Conservation (phyloP, 495 filamentous ascomycete species). For the Baudoinia panamericana region DNA sequence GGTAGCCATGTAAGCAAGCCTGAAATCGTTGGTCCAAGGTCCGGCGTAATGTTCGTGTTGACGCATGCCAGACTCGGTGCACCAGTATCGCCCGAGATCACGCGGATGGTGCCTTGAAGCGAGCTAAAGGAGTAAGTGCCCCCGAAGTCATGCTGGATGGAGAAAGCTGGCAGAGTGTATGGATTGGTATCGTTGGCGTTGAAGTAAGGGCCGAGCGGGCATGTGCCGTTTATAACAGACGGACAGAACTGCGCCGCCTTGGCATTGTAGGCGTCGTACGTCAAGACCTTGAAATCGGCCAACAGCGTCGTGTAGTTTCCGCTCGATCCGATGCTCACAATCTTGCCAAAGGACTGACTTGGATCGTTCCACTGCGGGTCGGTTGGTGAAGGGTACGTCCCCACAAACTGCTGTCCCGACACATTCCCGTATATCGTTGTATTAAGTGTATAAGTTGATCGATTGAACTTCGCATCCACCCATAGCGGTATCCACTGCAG, state of each 20-base stretch:
- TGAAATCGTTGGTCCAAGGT: slow-evolving; percentile 50
- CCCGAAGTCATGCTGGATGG: slow-evolving; percentile 60
- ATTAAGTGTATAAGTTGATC: slow-evolving; percentile 50
- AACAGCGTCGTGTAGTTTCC: slow-evolving; percentile 58
- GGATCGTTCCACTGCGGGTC: slow-evolving; percentile 41
- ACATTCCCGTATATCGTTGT: slow-evolving; percentile 88
- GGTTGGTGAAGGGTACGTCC: slow-evolving; percentile 36
- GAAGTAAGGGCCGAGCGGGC: slow-evolving; percentile 68
- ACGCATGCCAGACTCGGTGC: slow-evolving; percentile 64
- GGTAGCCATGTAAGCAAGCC: slow-evolving; percentile 67
- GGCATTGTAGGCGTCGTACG: slow-evolving; percentile 50
- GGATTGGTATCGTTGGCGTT: slow-evolving; percentile 41
- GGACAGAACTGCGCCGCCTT: slow-evolving; percentile 47
- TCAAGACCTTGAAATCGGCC: slow-evolving; percentile 55
- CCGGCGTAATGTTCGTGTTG: slow-evolving; percentile 66
- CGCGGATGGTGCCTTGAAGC: slow-evolving; percentile 51
- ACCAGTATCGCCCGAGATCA: slow-evolving; percentile 57
- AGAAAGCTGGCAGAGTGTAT: slow-evolving; percentile 52
- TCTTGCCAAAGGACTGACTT: slow-evolving; percentile 59
- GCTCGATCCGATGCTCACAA: slow-evolving; percentile 41
- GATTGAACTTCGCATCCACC: slow-evolving; percentile 61
- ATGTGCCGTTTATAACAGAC: slow-evolving; percentile 45
- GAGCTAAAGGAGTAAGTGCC: slow-evolving; percentile 78
- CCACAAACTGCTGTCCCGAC: slow-evolving; percentile 44
- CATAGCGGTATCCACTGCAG: slow-evolving; percentile 74